These are phyloP conservation scores for Seiridium cupressi DNA, from an alignment of 2,329 filamentous ascomycete genomes.

Conservation along the genomic window DNA sequence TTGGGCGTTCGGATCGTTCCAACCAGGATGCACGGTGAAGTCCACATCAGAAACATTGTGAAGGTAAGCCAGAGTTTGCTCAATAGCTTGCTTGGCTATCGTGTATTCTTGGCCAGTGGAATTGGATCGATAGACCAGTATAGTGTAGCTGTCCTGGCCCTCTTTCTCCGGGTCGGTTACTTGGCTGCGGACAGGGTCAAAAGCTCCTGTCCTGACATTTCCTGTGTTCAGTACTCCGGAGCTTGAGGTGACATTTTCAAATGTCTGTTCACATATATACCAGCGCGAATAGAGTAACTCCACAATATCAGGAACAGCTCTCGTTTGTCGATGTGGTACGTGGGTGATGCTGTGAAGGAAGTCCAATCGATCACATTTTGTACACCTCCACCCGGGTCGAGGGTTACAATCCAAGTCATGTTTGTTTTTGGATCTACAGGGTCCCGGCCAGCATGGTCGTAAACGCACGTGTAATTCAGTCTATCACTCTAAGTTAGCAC, in stretches of 20 bases:
- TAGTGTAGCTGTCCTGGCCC: background rate
- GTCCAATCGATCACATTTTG: background rate
- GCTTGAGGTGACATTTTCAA: background rate
- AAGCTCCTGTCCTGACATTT: background rate
- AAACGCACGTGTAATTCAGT: background rate
- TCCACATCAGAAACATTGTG: background rate
- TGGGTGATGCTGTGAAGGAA: background rate
- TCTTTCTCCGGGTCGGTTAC: background rate
- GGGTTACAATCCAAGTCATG: background rate
- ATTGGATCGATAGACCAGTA: background rate
- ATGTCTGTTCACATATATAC: background rate
- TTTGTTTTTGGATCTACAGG: background rate
- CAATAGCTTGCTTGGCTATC: background rate
- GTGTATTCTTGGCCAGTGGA: background rate
- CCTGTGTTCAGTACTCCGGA: background rate
- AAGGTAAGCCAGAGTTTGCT: background rate
- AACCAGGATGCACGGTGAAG: background rate
- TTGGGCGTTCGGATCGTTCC: background rate
- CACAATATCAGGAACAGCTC: background rate
- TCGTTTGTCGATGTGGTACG: background rate
- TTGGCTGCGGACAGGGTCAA: background rate
- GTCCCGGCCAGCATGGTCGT: background rate
- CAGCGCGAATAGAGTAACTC: background rate
- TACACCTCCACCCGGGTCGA: background rate
- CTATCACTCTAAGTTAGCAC: background rate